Conservation (phyloP, 345 rosid genomes). For the Stellera chamaejasme region DNA sequence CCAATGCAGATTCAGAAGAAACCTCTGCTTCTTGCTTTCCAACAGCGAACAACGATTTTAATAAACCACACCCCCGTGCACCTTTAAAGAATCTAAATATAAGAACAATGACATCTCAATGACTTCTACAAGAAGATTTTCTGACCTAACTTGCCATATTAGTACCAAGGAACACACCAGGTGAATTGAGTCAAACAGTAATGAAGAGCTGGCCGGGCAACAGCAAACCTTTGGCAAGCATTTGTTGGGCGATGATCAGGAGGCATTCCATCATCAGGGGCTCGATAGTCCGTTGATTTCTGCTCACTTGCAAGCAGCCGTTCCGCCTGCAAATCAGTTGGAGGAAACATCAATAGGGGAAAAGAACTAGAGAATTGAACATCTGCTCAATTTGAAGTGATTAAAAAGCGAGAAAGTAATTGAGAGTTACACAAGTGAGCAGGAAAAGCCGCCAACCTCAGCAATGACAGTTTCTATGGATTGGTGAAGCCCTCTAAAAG, state of each 20-base stretch:
- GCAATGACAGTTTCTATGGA: constrained; percentile 97
- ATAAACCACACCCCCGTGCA: neutral
- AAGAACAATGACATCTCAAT: no score
- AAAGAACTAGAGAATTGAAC: neutral
- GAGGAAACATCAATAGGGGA: constrained; percentile 1
- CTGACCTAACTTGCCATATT: no score
- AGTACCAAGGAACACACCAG: neutral
- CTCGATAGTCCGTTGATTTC: constrained; percentile 76
- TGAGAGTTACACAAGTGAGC: neutral
- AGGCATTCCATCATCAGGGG: constrained; percentile 86
- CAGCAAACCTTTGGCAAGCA: constrained; percentile 72
- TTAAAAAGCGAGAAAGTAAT: neutral
- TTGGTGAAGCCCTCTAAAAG: constrained; percentile 90
- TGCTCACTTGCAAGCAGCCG: constrained; percentile 86
- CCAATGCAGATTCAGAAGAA: no score
- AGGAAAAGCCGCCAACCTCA: constrained; percentile 47
- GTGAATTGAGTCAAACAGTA: neutral
- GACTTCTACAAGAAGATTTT: no score
- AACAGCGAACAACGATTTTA: no score
- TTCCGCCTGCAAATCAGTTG: constrained; percentile 48
- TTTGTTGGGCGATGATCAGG: constrained; percentile 90
- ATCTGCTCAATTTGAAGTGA: neutral
- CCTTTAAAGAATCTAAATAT: neutral
- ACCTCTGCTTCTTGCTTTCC: no score
- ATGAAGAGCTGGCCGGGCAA: neutral